Percentiles rank a stretch among this genome's conserved stretches.
Evolutionary conservation across 441 rosid species (phyloP).

Genomic region (Brassica hybrid): DNA sequence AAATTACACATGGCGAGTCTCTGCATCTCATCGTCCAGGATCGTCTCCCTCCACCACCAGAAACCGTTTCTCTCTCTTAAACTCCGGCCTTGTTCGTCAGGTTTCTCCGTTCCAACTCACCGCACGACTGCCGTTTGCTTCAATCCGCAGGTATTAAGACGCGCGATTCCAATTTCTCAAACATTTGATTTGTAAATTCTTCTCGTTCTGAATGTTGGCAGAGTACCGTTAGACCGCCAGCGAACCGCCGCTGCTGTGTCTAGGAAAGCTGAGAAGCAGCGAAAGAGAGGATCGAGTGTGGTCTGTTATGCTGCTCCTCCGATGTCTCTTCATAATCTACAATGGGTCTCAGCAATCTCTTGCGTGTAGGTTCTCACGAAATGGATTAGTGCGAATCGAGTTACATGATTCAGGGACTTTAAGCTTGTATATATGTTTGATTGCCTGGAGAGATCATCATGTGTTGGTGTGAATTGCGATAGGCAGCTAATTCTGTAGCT

Average conservation of each 20-base stretch:
- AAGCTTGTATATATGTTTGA: background rate
- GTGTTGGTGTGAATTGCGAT: background rate
- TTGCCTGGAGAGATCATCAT: background rate
- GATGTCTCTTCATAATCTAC: slow-evolving; percentile 57
- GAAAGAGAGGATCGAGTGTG: slow-evolving; percentile 54
- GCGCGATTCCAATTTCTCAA: background rate
- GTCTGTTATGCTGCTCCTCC: slow-evolving; percentile 72
- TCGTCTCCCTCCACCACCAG: slow-evolving; percentile 40
- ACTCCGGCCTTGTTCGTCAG: slow-evolving; percentile 25
- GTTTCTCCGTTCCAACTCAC: slow-evolving; percentile 31
- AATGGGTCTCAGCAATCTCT: slow-evolving; percentile 72
- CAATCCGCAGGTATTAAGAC: slow-evolving; percentile 65
- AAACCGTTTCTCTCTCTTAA: slow-evolving; percentile 33
- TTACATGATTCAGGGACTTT: background rate
- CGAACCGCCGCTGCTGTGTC: too few relatives aligned
- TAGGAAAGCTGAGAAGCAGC: slow-evolving; percentile 44
- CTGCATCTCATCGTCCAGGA: slow-evolving; percentile 44
- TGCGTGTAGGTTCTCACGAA: slow-evolving; percentile 57
- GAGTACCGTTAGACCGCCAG: slow-evolving; percentile 48
- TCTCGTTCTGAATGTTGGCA: slow-evolving; percentile 34
- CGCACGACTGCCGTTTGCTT: slow-evolving; percentile 39
- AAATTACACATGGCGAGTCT: slow-evolving; percentile 45
- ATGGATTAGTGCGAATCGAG: too few relatives aligned
- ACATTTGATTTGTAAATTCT: background rate
- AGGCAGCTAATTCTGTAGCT: background rate